Conservation (phyloP, 805 yeast genomes). For the Clavispora carvajalis region DNA sequence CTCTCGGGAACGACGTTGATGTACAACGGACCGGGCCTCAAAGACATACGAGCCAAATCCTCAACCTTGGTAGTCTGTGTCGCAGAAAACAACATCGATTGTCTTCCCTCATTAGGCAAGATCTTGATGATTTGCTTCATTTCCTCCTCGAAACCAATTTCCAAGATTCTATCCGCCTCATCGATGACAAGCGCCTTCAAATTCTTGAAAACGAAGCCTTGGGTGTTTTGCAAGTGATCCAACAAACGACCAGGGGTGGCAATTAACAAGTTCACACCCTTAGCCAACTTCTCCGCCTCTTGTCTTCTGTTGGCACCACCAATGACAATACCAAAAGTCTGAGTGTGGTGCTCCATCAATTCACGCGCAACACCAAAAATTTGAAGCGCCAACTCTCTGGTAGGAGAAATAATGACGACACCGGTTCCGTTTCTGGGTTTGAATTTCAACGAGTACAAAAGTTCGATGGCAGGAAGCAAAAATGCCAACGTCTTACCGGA, state of each 20-base stretch:
- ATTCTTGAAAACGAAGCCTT: slow-evolving; percentile 90
- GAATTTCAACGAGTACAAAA: slow-evolving; percentile 82
- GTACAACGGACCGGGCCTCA: slow-evolving; percentile 88
- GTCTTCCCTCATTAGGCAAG: slow-evolving; percentile 88
- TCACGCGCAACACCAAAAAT: slow-evolving; percentile 98
- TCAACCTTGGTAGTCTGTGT: slow-evolving; percentile 98
- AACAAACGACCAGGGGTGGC: slow-evolving; percentile 97
- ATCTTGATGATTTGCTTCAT: slow-evolving; percentile 95
- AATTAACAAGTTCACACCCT: slow-evolving; percentile 89
- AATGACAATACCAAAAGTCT: slow-evolving; percentile 93
- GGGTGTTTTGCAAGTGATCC: slow-evolving; percentile 94
- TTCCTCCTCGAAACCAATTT: slow-evolving; percentile 98
- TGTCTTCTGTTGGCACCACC: slow-evolving; percentile 98
- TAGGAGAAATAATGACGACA: slow-evolving; percentile 91
- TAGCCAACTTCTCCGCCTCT: slow-evolving; percentile 89
- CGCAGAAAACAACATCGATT: slow-evolving; percentile 97
- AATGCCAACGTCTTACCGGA: slow-evolving; percentile 98
- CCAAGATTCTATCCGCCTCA: slow-evolving; percentile 97
- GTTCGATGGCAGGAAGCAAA: slow-evolving; percentile 90
- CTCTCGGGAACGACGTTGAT: slow-evolving; percentile 87
- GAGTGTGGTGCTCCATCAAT: slow-evolving; percentile 82
- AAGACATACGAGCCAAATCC: slow-evolving; percentile 93
- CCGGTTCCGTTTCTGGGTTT: slow-evolving; percentile 99
- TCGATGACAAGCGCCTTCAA: slow-evolving; percentile 91
- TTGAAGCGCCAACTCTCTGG: slow-evolving; percentile 95